Base-by-base conservation (phyloP, 441 rosid genomes). In the Flueggea neowawraea region DNA sequence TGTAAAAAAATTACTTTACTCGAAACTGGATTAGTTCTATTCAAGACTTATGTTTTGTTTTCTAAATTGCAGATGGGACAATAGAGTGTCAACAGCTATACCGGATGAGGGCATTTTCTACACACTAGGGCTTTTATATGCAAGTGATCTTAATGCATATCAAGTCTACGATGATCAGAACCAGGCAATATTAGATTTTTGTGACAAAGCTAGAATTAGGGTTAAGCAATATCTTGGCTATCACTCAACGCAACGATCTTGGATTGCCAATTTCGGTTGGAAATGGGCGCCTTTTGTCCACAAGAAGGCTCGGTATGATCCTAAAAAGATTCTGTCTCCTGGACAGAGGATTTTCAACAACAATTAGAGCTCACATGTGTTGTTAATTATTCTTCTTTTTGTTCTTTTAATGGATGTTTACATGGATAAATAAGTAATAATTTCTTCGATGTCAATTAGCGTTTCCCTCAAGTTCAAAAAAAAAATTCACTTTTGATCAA, bases 51-150 rank as follows among this genome's bases (percentile, higher is more conserved):
- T 8, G 9, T 36, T 36, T 36, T 36, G 6, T 36, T 1, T 36
- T 36, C 41, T 36, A 8, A 36, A 36, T 57, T 61, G 57, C 82
- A 94, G 97, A 65, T 91, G 97, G 96, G 85, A 91, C 57, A 74
- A 79, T 8, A 73, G 62, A 52, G 89, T 77, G 91, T 89, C 97
- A 0, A 82, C 83, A 0, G 83, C 70, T 22, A 70, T 78, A 66
- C 95, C 99, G 5, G 80, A 91, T 13, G 99, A 91, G 62, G 89
- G 87, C 2, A 76, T 87, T 9, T 86, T 87, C 72, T 94, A 94
- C 69, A 70, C 91, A 12, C 67, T 78, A 2, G 90, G 82, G 61
- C 63, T 94, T 22, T 63, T 91, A 67, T 79, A 81, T 59, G 70
- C 95, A 43, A 75, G 88, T 41, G 81, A 74, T 55, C 71, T 74